Percentiles rank a stretch among this genome's conserved stretches.
These are phyloP conservation scores for Fusarium musae DNA, from an alignment of 2,329 filamentous ascomycete species.

Conservation along the genomic window DNA sequence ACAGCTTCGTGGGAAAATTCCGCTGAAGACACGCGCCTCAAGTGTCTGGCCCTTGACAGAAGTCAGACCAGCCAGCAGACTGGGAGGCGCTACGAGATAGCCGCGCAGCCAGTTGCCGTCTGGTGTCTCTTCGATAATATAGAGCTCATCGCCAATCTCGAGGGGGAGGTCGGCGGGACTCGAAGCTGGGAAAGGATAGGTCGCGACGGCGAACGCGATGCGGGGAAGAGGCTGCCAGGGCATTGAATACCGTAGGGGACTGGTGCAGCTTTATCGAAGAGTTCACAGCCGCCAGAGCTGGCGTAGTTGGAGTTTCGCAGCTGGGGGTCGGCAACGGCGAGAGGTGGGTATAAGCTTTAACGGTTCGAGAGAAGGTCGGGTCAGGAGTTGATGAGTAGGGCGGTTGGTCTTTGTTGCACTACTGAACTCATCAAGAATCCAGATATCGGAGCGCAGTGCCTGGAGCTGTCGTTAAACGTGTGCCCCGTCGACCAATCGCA, in stretches of 20 bases:
- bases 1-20: constrained; percentile 94
- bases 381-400: constrained; percentile 8
- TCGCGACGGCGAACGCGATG: constrained; percentile 97
- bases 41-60: constrained; percentile 92
- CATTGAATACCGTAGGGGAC: constrained; percentile 65
- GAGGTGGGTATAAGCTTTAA: constrained; percentile 3
- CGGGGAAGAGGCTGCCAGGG: constrained; percentile 97
- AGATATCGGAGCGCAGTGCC: constrained; percentile 36
- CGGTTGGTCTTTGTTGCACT: constrained; percentile 23
- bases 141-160: constrained; percentile 97
- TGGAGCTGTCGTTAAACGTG: constrained; percentile 34
- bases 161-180: constrained; percentile 91
- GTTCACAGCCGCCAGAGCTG: constrained; percentile 28
- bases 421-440: constrained; percentile 46
- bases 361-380: constrained; percentile 18
- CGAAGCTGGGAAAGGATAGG: constrained; percentile 89
- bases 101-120: constrained; percentile 94
- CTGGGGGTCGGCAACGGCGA: constrained; percentile 35
- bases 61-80: constrained; percentile 89
- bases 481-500: constrained; percentile 43
- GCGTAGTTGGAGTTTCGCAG: constrained; percentile 34
- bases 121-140: constrained; percentile 97
- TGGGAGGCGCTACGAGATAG: constrained; percentile 94
- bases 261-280: constrained; percentile 30
- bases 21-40: constrained; percentile 96